Percentiles rank a stretch among this genome's conserved stretches.
Evolutionary conservation across 1,284 basidiomycete species (phyloP).

Genomic region (Irpex sp.): DNA sequence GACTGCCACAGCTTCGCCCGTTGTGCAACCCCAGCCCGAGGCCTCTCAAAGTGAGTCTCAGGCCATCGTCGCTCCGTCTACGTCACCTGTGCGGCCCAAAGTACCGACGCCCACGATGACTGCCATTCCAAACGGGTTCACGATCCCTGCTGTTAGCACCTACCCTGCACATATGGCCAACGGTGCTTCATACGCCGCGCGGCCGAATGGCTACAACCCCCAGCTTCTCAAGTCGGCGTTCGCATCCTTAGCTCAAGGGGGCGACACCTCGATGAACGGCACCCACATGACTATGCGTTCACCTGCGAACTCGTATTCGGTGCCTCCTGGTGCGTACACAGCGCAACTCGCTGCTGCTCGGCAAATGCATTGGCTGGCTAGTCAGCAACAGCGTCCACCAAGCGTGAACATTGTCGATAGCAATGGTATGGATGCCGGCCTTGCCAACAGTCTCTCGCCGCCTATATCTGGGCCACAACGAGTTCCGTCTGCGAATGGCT

Average conservation of each 20-base stretch:
- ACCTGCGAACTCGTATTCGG: slow-evolving; percentile 27
- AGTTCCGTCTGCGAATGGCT: slow-evolving; percentile 54
- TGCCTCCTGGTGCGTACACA: slow-evolving; percentile 35
- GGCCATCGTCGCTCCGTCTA: slow-evolving; percentile 10
- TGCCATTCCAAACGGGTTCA: slow-evolving; percentile 41
- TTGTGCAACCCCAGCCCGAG: slow-evolving; percentile 5
- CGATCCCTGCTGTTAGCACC: slow-evolving; percentile 38
- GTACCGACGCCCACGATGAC: slow-evolving; percentile 34
- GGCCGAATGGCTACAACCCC: slow-evolving; percentile 25
- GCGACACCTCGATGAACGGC: slow-evolving; percentile 35
- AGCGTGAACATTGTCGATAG: slow-evolving; percentile 27
- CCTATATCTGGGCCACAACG: slow-evolving; percentile 34
- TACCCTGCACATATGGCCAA: slow-evolving; percentile 34
- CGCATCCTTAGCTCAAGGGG: slow-evolving; percentile 32
- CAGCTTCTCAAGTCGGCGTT: slow-evolving; percentile 57
- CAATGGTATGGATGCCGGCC: slow-evolving; percentile 23
- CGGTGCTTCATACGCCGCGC: slow-evolving; percentile 24
- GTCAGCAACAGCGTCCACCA: slow-evolving; percentile 18
- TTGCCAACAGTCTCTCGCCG: slow-evolving; percentile 26
- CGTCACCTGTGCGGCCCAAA: slow-evolving; percentile 39
- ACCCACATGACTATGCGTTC: slow-evolving; percentile 27
- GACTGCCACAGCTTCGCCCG: slow-evolving; percentile 15
- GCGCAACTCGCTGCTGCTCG: slow-evolving; percentile 39
- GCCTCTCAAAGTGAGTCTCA: slow-evolving; percentile 12
- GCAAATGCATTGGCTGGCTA: slow-evolving; percentile 36